A percentile compares a stretch with the other conserved stretches of the same genome.
Evolutionary conservation across 768 basidiomycete genomes (phyloP).

Genomic region (Tephrocybe sp.): DNA sequence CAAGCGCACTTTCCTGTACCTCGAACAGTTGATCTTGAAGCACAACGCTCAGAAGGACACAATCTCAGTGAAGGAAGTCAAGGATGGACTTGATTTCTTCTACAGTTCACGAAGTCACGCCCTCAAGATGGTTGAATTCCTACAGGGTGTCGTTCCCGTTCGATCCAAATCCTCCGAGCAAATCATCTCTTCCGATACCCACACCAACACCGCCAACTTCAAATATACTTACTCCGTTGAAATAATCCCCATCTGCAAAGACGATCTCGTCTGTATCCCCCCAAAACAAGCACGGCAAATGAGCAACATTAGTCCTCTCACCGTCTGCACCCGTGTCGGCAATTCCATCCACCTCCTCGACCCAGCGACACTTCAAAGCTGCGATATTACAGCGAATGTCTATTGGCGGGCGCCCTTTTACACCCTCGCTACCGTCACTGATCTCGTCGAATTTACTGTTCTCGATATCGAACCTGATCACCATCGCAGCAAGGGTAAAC

Average conservation of each 20-base stretch:
- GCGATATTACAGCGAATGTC: constrained; percentile 71
- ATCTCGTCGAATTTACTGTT: constrained; percentile 92
- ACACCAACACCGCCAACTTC: constrained; percentile 90
- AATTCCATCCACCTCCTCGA: constrained; percentile 91
- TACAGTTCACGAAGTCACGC: constrained; percentile 89
- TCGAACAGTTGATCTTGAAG: constrained; percentile 96
- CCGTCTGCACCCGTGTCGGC: constrained; percentile 87
- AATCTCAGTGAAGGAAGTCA: constrained; percentile 86
- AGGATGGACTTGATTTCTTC: constrained; percentile 96
- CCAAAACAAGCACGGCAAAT: constrained; percentile 75
- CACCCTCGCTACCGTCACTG: constrained; percentile 74
- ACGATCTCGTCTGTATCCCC: constrained; percentile 92
- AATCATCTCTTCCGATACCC: constrained; percentile 88
- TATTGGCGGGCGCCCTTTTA: constrained; percentile 96
- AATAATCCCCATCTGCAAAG: constrained; percentile 95
- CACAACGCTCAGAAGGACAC: constrained; percentile 97
- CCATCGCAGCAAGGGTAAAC: constrained; percentile 63
- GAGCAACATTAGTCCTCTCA: constrained; percentile 86
- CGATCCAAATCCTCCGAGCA: constrained; percentile 92
- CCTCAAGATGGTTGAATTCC: constrained; percentile 95
- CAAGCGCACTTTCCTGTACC: constrained; percentile 95
- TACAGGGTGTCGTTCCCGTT: constrained; percentile 82
- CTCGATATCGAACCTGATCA: constrained; percentile 86
- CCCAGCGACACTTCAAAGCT: constrained; percentile 77
- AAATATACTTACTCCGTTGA: constrained; percentile 98